Percentiles rank a stretch among this genome's conserved stretches.
These are phyloP conservation scores for Lentinula novae-zelandiae DNA, from an alignment of 1,284 basidiomycete species.

Conservation along the genomic window DNA sequence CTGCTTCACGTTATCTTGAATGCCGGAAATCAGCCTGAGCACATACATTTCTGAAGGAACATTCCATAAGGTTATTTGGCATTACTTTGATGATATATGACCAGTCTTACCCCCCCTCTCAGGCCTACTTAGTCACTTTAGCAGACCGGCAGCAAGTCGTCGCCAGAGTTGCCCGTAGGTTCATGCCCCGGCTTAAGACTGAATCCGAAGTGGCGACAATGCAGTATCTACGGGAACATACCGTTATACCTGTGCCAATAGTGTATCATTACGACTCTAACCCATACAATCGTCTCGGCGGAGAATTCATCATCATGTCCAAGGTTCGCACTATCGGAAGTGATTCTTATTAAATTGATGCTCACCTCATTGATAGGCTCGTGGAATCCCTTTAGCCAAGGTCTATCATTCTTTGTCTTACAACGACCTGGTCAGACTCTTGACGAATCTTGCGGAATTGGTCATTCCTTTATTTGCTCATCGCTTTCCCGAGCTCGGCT, in stretches of 20 bases:
- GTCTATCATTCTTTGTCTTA: conserved; percentile 69
- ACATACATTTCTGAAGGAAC: conserved; percentile 46
- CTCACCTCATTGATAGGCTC: conserved; percentile 42
- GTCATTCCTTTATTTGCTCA: conserved; percentile 71
- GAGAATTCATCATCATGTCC: conserved; percentile 81
- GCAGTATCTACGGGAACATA: conserved; percentile 65
- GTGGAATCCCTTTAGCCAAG: conserved; percentile 60
- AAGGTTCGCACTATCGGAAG: conserved; percentile 48
- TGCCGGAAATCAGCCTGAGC: conserved; percentile 3
- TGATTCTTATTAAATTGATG: conserved; percentile 5
- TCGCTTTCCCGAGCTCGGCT: conserved; percentile 69
- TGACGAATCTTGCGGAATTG: conserved; percentile 62
- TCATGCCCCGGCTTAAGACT: conserved; percentile 79
- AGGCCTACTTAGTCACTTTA: conserved; percentile 77
- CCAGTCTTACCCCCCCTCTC: conserved; percentile 9
- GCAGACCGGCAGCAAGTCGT: conserved; percentile 58
- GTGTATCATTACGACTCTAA: conserved; percentile 76
- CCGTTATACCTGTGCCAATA: conserved; percentile 65
- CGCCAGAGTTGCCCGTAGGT: conserved; percentile 73
- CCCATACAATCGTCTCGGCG: conserved; percentile 76
- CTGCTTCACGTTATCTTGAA: background rate
- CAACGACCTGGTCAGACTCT: conserved; percentile 53
- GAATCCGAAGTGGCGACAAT: conserved; percentile 82
- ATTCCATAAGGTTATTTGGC: conserved; percentile 61
- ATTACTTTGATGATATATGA: background rate